phyloP scores from a whole-genome alignment of 2,329 filamentous ascomycete species.

The Botrytis tulipae region DNA sequence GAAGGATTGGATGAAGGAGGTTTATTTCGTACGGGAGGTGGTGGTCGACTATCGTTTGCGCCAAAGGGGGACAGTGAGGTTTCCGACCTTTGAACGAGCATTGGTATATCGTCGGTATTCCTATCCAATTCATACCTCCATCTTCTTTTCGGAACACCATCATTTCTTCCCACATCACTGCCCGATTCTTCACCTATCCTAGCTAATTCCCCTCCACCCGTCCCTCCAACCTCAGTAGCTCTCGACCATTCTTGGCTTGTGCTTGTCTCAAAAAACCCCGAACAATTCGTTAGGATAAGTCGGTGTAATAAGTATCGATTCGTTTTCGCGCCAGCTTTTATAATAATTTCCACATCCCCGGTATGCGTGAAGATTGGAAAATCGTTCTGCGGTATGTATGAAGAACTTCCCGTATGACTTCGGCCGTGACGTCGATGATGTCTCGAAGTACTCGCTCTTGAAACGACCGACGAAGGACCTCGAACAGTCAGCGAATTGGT shows the following conservation, averaged over 20 bases:
- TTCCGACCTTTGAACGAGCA: slow-evolving; percentile 77
- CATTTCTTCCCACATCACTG: slow-evolving; percentile 39
- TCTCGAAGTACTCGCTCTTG: slow-evolving; percentile 45
- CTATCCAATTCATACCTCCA: slow-evolving; percentile 90
- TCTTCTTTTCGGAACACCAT: slow-evolving; percentile 44
- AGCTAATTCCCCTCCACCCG: slow-evolving; percentile 45
- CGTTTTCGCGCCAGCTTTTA: slow-evolving; percentile 68
- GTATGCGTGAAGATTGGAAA: slow-evolving; percentile 89
- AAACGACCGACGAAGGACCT: slow-evolving; percentile 60
- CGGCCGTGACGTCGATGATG: slow-evolving; percentile 62
- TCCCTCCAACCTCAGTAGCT: slow-evolving; percentile 36
- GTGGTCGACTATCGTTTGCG: slow-evolving; percentile 45
- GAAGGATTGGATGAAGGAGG: slow-evolving; percentile 59
- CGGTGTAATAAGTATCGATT: slow-evolving; percentile 84
- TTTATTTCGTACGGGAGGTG: slow-evolving; percentile 58
- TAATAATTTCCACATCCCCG: slow-evolving; percentile 87
- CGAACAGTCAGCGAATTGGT: slow-evolving; percentile 56
- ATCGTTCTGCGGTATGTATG: slow-evolving; percentile 76
- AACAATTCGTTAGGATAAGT: slow-evolving; percentile 84
- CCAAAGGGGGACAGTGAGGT: slow-evolving; percentile 53
- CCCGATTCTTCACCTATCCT: slow-evolving; percentile 50
- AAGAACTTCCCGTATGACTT: slow-evolving; percentile 67
- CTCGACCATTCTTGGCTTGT: slow-evolving; percentile 75
- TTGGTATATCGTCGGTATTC: slow-evolving; percentile 74
- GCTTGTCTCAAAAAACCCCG: slow-evolving; percentile 88